These are phyloP conservation scores for Luzula sylvatica DNA, from an alignment of 176 grass and related monocot species.

Conservation along the genomic window DNA sequence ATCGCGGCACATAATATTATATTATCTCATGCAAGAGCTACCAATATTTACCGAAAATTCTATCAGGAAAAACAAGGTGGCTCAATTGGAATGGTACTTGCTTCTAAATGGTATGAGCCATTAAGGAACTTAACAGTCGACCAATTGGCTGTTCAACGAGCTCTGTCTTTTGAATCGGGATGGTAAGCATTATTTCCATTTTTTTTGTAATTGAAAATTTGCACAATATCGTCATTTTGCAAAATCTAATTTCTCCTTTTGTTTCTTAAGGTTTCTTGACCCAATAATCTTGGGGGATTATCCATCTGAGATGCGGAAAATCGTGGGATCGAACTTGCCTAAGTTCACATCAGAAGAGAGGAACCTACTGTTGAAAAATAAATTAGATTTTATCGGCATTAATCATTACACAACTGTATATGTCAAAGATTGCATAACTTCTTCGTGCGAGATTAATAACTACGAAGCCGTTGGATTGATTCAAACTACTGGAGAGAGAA, in stretches of 20 bases:
- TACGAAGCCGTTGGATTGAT: slow-evolving; percentile 34
- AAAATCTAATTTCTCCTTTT: neutral
- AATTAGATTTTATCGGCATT: slow-evolving; percentile 51
- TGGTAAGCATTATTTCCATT: slow-evolving; percentile 31
- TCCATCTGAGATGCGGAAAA: slow-evolving; percentile 39
- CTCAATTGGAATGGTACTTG: slow-evolving; percentile 38
- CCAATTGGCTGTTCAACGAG: slow-evolving; percentile 33
- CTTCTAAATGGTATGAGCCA: slow-evolving; percentile 44
- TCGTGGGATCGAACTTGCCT: slow-evolving; percentile 38
- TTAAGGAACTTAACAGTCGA: slow-evolving; percentile 35
- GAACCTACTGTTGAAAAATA: slow-evolving; percentile 28
- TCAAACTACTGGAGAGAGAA: slow-evolving; percentile 24
- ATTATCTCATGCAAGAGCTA: slow-evolving; percentile 48
- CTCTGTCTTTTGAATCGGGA: slow-evolving; percentile 31
- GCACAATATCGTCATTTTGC: neutral
- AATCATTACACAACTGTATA: slow-evolving; percentile 52
- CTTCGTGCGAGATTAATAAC: slow-evolving; percentile 22
- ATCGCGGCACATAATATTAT: slow-evolving; percentile 57
- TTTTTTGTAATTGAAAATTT: slow-evolving; percentile 6
- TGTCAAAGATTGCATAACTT: slow-evolving; percentile 38
- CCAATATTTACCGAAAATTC: slow-evolving; percentile 44
- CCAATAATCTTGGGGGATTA: slow-evolving; percentile 49
- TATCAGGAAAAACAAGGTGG: slow-evolving; percentile 54
- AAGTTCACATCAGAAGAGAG: slow-evolving; percentile 37
- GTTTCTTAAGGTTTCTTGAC: slow-evolving; percentile 44